Conservation (phyloP, 2,329 filamentous ascomycete genomes). For the Aureobasidium sp. region DNA sequence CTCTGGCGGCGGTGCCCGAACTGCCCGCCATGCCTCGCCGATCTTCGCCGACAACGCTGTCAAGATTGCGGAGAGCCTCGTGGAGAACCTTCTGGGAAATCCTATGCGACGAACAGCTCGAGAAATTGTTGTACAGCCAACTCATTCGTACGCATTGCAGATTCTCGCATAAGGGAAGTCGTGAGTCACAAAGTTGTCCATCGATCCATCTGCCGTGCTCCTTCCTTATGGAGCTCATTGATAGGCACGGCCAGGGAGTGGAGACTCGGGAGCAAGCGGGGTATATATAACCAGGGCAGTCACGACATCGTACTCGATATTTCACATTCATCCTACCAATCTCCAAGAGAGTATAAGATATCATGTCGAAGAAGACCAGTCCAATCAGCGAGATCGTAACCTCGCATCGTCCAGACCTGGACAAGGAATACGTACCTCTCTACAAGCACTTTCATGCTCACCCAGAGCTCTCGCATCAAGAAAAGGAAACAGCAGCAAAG, state of each 20-base stretch:
- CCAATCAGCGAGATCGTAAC: slow-evolving; percentile 17
- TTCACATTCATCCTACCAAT: not conserved
- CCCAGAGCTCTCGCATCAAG: slow-evolving; percentile 52
- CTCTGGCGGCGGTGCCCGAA: not conserved
- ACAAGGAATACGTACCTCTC: slow-evolving; percentile 40
- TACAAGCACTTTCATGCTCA: slow-evolving; percentile 53
- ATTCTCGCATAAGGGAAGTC: too few species aligned
- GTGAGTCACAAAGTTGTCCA: not conserved
- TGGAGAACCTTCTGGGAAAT: too few species aligned
- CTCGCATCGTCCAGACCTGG: slow-evolving; percentile 33
- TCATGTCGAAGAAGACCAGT: not conserved
- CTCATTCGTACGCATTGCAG: too few species aligned
- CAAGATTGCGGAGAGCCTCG: not conserved
- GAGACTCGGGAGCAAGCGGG: too few species aligned
- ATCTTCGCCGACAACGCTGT: not conserved
- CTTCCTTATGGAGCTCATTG: not conserved
- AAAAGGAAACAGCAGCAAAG: slow-evolving; percentile 42
- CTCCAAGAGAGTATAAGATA: not conserved
- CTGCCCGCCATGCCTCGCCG: not conserved
- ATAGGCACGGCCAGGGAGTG: not conserved
- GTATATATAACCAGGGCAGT: too few species aligned
- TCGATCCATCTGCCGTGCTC: not conserved
- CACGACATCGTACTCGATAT: too few species aligned
- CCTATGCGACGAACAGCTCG: too few species aligned
- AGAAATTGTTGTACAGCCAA: too few species aligned